Evolutionary conservation across 805 yeast species (phyloP), one percentile per base, ranked within the genome.

Genomic region (Metschnikowia continentalis): DNA sequence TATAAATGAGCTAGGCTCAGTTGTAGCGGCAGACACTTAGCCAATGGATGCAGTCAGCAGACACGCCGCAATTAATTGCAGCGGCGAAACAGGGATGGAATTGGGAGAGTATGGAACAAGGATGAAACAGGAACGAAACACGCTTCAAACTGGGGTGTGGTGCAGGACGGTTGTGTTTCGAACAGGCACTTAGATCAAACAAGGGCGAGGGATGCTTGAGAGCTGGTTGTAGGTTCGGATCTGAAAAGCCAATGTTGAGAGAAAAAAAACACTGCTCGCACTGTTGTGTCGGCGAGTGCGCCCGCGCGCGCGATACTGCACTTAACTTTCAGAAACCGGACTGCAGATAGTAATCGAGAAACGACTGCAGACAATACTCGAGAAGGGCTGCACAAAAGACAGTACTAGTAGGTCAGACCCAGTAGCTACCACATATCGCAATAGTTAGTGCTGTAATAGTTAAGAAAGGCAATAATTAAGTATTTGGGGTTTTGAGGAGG

Each of bases 261-360:
- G 46, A 42, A 42, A 42, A 42, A 42, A 42, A 42, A 42, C 46
- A 42, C 46, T 30, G 43, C 43, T 42, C 46, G 46, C 46, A 20
- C 37, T 42, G 32, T 42, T 42, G 46, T 22, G 46, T 42, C 46
- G 46, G 46, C 46, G 46, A 42, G 46, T 22, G 46, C 38, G 36
- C 46, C 15, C 46, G 46, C 46, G 38, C 26, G 46, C 32, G 32
- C 38, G n/a, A 14, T 40, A 26, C 46, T 32, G 46, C 46, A 26
- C 30, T 8, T 26, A 26, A 26, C 30, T 1, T 26, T 5, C 11
- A 8, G 11, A 26, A 26, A 26, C 10, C 30, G 30, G 30, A 26
- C 30, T 10, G 30, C 30, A 42, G n/a, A 17, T 22, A 20, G 11
- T 14, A 5, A 17, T 20, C 15, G 26, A 37, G 23, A 37, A 19